Conservation (phyloP, 148 eudicot species). For the Rhododendron henanense region DNA sequence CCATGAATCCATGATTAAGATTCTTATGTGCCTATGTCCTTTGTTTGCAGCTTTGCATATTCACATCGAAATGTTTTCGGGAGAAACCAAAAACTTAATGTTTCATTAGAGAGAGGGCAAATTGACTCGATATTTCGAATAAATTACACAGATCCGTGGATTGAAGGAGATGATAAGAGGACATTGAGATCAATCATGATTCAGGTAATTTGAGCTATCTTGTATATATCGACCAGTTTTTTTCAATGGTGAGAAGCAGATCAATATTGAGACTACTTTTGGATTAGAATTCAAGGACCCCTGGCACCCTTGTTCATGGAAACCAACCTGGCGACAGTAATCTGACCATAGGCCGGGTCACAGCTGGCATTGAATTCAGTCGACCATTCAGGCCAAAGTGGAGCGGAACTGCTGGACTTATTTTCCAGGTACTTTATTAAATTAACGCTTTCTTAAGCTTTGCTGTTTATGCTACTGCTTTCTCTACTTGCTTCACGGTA, state of each 20-base stretch:
- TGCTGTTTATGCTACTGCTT: not conserved
- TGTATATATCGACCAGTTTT: not conserved
- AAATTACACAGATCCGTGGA: conserved; percentile 97
- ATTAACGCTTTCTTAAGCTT: not conserved
- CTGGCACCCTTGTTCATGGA: conserved; percentile 94
- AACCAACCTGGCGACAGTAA: conserved; percentile 66
- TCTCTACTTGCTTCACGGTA: not conserved
- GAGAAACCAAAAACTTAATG: conserved; percentile 88
- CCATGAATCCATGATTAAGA: not conserved
- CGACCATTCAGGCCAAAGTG: conserved; percentile 94
- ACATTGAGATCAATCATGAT: conserved; percentile 90
- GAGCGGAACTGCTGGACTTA: conserved; percentile 95
- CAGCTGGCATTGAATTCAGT: conserved; percentile 87
- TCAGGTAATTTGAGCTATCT: conserved; percentile 50
- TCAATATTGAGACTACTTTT: not conserved
- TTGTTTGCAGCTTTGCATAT: conserved; percentile 82
- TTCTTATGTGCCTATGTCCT: not conserved
- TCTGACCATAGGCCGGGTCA: conserved; percentile 83
- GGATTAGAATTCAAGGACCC: conserved; percentile 84
- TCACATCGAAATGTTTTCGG: conserved; percentile 94
- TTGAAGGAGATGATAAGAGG: conserved; percentile 97
- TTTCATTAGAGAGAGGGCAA: conserved; percentile 97
- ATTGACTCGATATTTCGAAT: conserved; percentile 86
- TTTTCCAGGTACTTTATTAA: conserved; percentile 66
- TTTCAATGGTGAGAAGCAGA: not conserved